These are phyloP conservation scores for Amylocarpus encephaloides DNA, from an alignment of 2,329 filamentous ascomycete genomes.

Conservation along the genomic window DNA sequence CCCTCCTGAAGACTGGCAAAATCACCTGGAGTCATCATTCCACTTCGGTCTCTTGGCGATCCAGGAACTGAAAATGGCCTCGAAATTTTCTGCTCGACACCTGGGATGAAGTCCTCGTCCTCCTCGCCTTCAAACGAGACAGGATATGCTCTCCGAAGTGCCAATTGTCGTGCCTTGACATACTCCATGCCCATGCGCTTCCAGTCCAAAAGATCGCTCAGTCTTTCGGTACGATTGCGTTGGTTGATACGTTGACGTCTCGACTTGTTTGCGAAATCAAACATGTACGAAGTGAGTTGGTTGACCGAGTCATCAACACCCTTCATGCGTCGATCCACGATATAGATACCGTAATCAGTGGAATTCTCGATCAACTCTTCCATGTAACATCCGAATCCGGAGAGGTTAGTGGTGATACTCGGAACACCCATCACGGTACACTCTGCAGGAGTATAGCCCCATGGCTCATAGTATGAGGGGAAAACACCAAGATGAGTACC, in stretches of 20 bases:
- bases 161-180: constrained; percentile 91
- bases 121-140: constrained; percentile 73
- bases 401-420: constrained; percentile 95
- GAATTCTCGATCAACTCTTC: constrained; percentile 98
- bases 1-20: constrained; percentile 96
- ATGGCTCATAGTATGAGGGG: constrained; percentile 97
- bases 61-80: constrained; percentile 90
- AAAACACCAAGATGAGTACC: constrained; percentile 95
- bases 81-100: constrained; percentile 91
- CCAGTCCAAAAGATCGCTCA: constrained; percentile 96
- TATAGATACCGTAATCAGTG: constrained; percentile 97
- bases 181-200: constrained; percentile 99
- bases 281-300: constrained; percentile 88
- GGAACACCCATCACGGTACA: constrained; percentile 99
- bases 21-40: constrained; percentile 99
- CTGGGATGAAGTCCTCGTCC: constrained; percentile 85
- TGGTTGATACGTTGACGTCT: constrained; percentile 97
- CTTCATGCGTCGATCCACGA: constrained; percentile 92
- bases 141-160: constrained; percentile 85
- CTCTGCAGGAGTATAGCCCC: constrained; percentile 97
- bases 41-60: constrained; percentile 80
- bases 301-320: constrained; percentile 97
- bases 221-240: constrained; percentile 87
- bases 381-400: constrained; percentile 99
- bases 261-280: constrained; percentile 87